Base-by-base conservation (phyloP, 768 basidiomycete genomes). In the Lactarius hatsudake region DNA sequence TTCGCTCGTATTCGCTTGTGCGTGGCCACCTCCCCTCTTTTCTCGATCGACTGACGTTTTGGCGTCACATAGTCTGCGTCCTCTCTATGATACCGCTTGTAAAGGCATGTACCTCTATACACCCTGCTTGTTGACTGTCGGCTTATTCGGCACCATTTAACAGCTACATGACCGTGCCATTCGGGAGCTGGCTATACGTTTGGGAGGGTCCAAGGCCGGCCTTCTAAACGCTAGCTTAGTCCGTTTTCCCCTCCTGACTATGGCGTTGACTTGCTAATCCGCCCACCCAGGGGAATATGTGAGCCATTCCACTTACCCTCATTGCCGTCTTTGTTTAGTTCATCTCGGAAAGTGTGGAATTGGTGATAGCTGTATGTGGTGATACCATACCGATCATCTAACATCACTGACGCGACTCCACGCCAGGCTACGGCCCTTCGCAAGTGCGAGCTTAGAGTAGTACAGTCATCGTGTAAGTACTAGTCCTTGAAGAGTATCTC, bases 171-270 rank as follows among this genome's bases (percentile, higher is more conserved):
- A 93, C 68, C 80, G 94, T 53, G 84, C 85, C 1, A 93, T 90
- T 0, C 81, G 83, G 63, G 89, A 94, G 62, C 78, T 96, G 15
- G 84, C 92, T 12, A 76, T 86, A 10, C 84, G 93, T 54, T 83
- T 94, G 30, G 93, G 93, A 3, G 90, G 90, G 26, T 79, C 88
- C 18, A 87, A 85, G 72, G 86, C 91, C 0, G 93, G 91, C 0
- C 79, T 96, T 23, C 78, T 94, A 38, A 94, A 94, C 71, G 91
- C 90, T 51, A 91, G 86, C 75, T 79, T 92, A 86, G 90, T 91
- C 74, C 59, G 83, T 73, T 17, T 15, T 34, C 8, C 7, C 36
- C 20, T 38, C 8, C 1, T 61, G 42, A 10, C 48, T 45, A 67
- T 45, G 48, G 5, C 34, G n/a, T 59, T 38, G 42, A 12, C 34